These are phyloP conservation scores for Lanmaoa rubissima DNA, from an alignment of 768 basidiomycete species.

Conservation along the genomic window DNA sequence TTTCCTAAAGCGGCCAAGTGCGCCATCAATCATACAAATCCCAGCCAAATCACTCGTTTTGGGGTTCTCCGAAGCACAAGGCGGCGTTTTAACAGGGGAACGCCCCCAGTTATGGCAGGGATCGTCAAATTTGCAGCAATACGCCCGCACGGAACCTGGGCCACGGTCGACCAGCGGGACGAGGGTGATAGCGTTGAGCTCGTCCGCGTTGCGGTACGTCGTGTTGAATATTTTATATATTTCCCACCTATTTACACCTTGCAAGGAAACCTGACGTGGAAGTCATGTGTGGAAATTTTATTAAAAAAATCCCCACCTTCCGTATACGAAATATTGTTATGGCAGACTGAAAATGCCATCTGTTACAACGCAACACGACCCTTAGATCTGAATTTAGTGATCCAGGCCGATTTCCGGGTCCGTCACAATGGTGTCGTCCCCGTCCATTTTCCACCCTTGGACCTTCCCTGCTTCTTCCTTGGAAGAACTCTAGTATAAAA, in stretches of 20 bases:
- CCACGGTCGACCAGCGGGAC: neutral
- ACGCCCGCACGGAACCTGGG: neutral
- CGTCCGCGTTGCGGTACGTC: slow-evolving; percentile 4
- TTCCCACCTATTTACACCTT: slow-evolving; percentile 24
- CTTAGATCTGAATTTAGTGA: slow-evolving; percentile 72
- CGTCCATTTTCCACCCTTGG: slow-evolving; percentile 40
- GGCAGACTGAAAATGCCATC: slow-evolving; percentile 40
- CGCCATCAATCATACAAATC: slow-evolving; percentile 30
- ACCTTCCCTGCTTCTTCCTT: slow-evolving; percentile 33
- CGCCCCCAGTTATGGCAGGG: slow-evolving; percentile 21
- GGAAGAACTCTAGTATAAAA: slow-evolving; percentile 44
- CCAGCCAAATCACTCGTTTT: slow-evolving; percentile 22
- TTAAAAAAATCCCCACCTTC: slow-evolving; percentile 46
- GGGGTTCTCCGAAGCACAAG: slow-evolving; percentile 25
- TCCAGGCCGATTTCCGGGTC: slow-evolving; percentile 45
- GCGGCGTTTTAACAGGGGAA: slow-evolving; percentile 20
- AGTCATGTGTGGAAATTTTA: slow-evolving; percentile 34
- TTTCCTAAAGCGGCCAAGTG: slow-evolving; percentile 22
- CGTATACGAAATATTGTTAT: slow-evolving; percentile 40
- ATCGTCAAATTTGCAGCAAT: slow-evolving; percentile 24
- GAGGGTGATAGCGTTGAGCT: neutral
- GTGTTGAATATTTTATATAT: slow-evolving; percentile 7
- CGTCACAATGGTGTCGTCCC: slow-evolving; percentile 40
- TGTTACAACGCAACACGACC: slow-evolving; percentile 57
- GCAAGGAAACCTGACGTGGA: slow-evolving; percentile 28